Conservation (phyloP, 1,139 yeast genomes). For the Yamadazyma oceani region DNA sequence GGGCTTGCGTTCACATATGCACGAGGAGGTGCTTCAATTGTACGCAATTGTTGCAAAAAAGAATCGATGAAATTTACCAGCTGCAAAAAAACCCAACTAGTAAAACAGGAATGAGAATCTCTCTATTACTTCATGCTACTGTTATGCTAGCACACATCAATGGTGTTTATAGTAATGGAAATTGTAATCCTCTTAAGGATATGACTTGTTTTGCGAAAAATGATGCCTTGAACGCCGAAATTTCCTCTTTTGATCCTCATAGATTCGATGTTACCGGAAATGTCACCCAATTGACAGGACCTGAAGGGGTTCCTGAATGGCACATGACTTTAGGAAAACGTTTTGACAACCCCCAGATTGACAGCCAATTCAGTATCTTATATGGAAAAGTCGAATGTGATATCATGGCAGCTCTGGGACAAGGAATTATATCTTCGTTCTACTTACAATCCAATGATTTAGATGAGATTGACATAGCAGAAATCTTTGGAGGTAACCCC, state of each 20-base stretch:
- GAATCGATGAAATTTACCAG: conserved; percentile 2
- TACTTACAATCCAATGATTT: conserved; percentile 48
- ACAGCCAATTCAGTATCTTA: conserved; percentile 36
- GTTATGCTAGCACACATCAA: conserved; percentile 1
- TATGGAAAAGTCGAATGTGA: conserved; percentile 47
- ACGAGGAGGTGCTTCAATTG: too few species aligned
- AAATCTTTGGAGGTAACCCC: conserved; percentile 41
- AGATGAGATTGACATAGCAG: conserved; percentile 50
- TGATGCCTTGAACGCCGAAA: conserved; percentile 20
- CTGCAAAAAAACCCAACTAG: too few species aligned
- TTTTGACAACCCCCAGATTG: conserved; percentile 40
- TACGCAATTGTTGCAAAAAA: too few species aligned
- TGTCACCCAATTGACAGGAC: background rate
- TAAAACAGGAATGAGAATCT: conserved; percentile 1
- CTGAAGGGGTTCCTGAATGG: background rate
- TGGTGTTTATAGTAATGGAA: background rate
- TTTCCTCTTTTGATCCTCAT: conserved; percentile 7
- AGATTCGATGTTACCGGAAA: conserved; percentile 5
- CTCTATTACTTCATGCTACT: conserved; percentile 1
- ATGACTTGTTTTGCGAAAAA: conserved; percentile 23
- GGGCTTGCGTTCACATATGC: too few species aligned
- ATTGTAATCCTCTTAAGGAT: conserved; percentile 29
- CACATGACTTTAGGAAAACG: conserved; percentile 25
- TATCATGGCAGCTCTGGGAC: conserved; percentile 36
- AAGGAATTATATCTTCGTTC: conserved; percentile 44